Evolutionary conservation across 805 yeast genomes (phyloP), one percentile per base, ranked within the genome.

Genomic region (Candida railenensis): DNA sequence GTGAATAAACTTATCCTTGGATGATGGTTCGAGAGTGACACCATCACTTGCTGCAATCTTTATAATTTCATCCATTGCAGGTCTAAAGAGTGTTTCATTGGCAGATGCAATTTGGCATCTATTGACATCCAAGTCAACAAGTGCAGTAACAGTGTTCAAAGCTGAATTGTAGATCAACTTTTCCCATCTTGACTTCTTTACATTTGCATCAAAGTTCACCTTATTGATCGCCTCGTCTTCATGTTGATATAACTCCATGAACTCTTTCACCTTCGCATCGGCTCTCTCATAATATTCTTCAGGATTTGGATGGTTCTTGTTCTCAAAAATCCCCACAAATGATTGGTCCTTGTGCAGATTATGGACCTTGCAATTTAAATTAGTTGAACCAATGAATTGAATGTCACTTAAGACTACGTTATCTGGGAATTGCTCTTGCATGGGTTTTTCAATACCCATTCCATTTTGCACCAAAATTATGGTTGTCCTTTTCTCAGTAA

Each of bases 31-130:
- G 28, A 87, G 56, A 3, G 68, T 71, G 33, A 78, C 74, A 0
- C 88, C 88, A 48, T 84, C 91, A 8, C 87, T 80, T 43, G 76
- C 78, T 9, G 96, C 95, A 48, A 86, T 76, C 2, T 73, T 74
- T 18, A 77, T 61, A 15, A 87, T 73, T 61, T 87, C 95, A 33
- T 69, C 62, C 90, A 85, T 85, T 0, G 87, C 85, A 3, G 88
- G 89, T 18, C 55, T 47, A 40, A 71, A 59, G 16, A 71, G 48
- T 0, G 53, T 46, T 12, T 62, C 59, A 48, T 64, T 66, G 11
- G 63, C 69, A 15, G 58, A 59, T 37, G 54, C 59, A 14, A 70
- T 68, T 46, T 69, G 74, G 39, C 70, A 59, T 44, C 75, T 54
- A 37, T 59, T 55, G 2, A 65, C 65, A 49, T 71, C 77, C 16